phyloP scores from a whole-genome alignment of 1,284 basidiomycete genomes.

The Trichosporon sp. region DNA sequence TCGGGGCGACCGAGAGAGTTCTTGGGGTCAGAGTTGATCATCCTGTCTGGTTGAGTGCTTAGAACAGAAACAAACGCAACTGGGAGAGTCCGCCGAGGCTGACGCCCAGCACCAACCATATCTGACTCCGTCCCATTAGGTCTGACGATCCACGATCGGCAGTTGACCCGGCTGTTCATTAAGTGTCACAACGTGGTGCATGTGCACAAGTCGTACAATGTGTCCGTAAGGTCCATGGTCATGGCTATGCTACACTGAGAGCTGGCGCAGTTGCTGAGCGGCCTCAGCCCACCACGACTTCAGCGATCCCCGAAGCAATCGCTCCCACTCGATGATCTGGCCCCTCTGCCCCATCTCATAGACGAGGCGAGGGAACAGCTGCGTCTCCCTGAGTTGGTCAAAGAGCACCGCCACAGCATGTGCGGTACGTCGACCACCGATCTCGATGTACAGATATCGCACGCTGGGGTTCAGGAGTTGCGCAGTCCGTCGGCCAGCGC shows the following conservation, averaged over 20 bases:
- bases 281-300: background rate
- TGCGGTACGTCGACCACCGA: slow-evolving; percentile 1
- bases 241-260: background rate
- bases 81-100: too few species aligned
- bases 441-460: slow-evolving; percentile 9
- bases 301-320: background rate
- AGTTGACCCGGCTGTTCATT: background rate
- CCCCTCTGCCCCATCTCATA: slow-evolving; percentile 14
- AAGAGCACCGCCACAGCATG: background rate
- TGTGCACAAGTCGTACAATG: background rate
- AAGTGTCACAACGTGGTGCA: background rate
- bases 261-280: background rate
- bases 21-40: background rate
- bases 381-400: background rate
- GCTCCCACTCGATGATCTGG: background rate
- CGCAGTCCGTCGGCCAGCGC: background rate
- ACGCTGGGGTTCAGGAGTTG: slow-evolving; percentile 7
- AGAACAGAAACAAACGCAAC: too few species aligned
- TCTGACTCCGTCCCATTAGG: background rate
- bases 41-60: background rate
- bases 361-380: background rate
- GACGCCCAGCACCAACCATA: too few species aligned
- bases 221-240: background rate
- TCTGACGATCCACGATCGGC: background rate
- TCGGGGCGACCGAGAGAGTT: background rate